Conservation (phyloP, 2,329 filamentous ascomycete genomes). For the Epichloe elymi region DNA sequence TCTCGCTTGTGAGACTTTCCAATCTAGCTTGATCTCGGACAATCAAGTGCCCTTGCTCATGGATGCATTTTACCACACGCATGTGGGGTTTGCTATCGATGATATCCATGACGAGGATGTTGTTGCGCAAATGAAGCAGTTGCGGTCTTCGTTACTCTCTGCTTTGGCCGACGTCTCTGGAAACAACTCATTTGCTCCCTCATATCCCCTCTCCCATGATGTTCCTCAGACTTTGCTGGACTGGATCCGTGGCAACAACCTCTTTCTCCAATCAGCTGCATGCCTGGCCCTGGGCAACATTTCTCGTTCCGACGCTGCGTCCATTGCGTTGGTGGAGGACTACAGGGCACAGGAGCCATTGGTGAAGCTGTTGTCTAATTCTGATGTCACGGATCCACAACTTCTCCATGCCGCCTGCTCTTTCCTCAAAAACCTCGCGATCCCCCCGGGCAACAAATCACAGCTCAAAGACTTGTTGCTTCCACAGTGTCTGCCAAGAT, state of each 20-base stretch:
- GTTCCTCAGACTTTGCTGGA: constrained; percentile 28
- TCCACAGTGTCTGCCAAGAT: constrained; percentile 32
- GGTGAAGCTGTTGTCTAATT: constrained; percentile 28
- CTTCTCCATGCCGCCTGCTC: constrained; percentile 44
- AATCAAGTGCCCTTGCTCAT: constrained; percentile 31
- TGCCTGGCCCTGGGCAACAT: constrained; percentile 51
- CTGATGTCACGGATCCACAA: constrained; percentile 30
- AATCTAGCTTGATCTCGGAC: constrained; percentile 31
- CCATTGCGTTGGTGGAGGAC: constrained; percentile 33
- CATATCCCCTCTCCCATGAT: constrained; percentile 28
- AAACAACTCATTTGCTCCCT: constrained; percentile 30
- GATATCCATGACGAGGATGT: constrained; percentile 33
- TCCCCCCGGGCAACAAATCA: constrained; percentile 41
- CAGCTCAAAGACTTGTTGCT: constrained; percentile 35
- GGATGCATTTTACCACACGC: constrained; percentile 32
- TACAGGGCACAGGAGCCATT: constrained; percentile 31
- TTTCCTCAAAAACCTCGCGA: constrained; percentile 52
- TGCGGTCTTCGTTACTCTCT: constrained; percentile 37
- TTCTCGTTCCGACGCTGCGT: constrained; percentile 42
- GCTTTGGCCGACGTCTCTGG: constrained; percentile 40
- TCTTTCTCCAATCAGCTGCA: constrained; percentile 39
- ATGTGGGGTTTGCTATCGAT: constrained; percentile 26
- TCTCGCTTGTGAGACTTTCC: constrained; percentile 39
- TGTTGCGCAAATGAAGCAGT: constrained; percentile 29
- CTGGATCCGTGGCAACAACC: constrained; percentile 32